Conservation (phyloP, 2,329 filamentous ascomycete genomes). For the Ophiostoma quercus region DNA sequence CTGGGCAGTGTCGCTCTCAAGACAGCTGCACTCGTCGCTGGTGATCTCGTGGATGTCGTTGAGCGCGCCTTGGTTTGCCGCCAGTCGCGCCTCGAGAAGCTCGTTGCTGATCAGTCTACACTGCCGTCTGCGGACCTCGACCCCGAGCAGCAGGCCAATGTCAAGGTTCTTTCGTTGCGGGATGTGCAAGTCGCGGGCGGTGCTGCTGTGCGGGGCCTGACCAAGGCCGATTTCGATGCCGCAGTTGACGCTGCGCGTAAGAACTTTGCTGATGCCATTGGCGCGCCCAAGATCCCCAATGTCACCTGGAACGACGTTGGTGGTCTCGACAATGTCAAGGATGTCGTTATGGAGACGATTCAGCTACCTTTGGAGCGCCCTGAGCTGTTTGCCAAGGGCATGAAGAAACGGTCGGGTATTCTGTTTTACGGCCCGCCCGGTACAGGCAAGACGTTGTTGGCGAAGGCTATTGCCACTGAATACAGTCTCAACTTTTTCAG, state of each 20-base stretch:
- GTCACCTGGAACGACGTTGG: conserved; percentile 96
- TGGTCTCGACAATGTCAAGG: conserved; percentile 87
- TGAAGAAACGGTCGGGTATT: conserved; percentile 96
- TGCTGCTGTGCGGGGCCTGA: conserved; percentile 69
- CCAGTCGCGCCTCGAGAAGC: conserved; percentile 65
- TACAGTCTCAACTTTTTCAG: conserved; percentile 94
- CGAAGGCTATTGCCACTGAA: conserved; percentile 88
- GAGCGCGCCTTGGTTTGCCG: conserved; percentile 80
- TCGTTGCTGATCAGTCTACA: conserved; percentile 45
- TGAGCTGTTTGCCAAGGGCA: conserved; percentile 91
- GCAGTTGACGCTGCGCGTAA: conserved; percentile 93
- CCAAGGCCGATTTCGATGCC: conserved; percentile 78
- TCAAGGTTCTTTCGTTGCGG: conserved; percentile 55
- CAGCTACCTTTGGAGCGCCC: conserved; percentile 86
- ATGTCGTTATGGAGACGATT: conserved; percentile 94
- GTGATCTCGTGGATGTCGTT: conserved; percentile 89
- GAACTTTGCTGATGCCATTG: conserved; percentile 96
- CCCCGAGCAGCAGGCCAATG: conserved; percentile 17
- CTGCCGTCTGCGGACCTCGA: conserved; percentile 8
- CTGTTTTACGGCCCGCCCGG: conserved; percentile 88
- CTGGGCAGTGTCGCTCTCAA: conserved; percentile 82
- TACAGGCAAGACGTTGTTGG: conserved; percentile 86
- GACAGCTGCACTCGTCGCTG: conserved; percentile 90
- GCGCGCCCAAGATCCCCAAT: conserved; percentile 95
- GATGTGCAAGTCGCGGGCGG: conserved; percentile 90